Evolutionary conservation across 1,284 basidiomycete genomes (phyloP).

Genomic region (Cerrena zonata): DNA sequence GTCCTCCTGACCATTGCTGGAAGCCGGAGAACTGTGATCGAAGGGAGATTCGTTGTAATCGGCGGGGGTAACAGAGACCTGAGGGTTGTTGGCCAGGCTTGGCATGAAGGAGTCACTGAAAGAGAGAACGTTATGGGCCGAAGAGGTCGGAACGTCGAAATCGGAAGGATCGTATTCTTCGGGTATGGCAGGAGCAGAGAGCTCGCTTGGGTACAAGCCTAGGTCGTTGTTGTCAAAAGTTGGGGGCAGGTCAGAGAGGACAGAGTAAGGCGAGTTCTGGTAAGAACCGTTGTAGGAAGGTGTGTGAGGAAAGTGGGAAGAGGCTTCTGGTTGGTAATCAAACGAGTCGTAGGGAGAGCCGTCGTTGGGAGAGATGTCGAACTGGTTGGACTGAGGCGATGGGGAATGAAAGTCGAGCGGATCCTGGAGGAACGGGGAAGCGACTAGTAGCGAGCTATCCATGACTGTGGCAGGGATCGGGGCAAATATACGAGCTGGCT

Average conservation of each 20-base stretch:
- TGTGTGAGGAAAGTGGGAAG: constrained; percentile 36
- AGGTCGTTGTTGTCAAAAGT: constrained; percentile 43
- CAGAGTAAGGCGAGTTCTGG: constrained; percentile 64
- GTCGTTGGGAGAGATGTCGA: constrained; percentile 22
- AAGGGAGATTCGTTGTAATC: constrained; percentile 35
- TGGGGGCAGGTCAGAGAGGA: constrained; percentile 50
- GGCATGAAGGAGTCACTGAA: constrained; percentile 51
- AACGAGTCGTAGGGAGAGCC: constrained; percentile 32
- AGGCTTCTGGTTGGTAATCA: constrained; percentile 16
- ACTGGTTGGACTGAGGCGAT: constrained; percentile 20
- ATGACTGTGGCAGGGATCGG: constrained; percentile 8
- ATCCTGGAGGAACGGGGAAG: constrained; percentile 20
- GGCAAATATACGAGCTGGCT: background rate
- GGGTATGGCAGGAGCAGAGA: constrained; percentile 27
- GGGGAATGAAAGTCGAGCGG: constrained; percentile 19
- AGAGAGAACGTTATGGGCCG: constrained; percentile 42
- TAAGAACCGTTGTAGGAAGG: constrained; percentile 53
- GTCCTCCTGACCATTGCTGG: constrained; percentile 47
- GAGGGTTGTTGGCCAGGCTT: constrained; percentile 28
- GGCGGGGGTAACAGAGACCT: constrained; percentile 35
- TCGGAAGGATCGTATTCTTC: constrained; percentile 63
- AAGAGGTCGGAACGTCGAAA: constrained; percentile 53
- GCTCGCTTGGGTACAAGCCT: constrained; percentile 36
- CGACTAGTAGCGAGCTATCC: constrained; percentile 22
- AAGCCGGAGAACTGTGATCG: constrained; percentile 59